phyloP scores from a whole-genome alignment of 495 filamentous ascomycete genomes.

The Thermochaetoides thermophila region DNA sequence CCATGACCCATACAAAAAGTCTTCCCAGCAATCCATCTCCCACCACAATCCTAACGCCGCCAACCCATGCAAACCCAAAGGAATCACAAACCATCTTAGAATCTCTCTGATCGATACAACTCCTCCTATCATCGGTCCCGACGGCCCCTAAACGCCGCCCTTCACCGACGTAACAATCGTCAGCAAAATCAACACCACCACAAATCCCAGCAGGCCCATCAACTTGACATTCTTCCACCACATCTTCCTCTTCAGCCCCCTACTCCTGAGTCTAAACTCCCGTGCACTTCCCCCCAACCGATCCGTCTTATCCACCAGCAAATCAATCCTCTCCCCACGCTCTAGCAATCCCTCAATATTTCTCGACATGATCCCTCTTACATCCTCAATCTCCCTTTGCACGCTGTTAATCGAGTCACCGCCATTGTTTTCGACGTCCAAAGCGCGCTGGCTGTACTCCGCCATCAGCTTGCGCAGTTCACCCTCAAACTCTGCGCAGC shows the following conservation, averaged over 20 bases:
- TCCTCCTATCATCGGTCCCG: too few species aligned
- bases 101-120: too few species aligned
- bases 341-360: constrained; percentile 96
- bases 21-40: neutral
- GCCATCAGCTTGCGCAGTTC: constrained; percentile 66
- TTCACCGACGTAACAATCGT: constrained; percentile 30
- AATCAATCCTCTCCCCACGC: constrained; percentile 84
- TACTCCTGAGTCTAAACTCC: constrained; percentile 76
- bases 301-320: constrained; percentile 96
- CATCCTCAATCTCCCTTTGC: constrained; percentile 80
- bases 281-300: constrained; percentile 68
- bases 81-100: too few species aligned
- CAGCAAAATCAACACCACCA: constrained; percentile 64
- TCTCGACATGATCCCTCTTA: constrained; percentile 92
- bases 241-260: constrained; percentile 79
- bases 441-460: constrained; percentile 58
- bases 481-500: constrained; percentile 71
- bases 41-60: constrained; percentile 1
- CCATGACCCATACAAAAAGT: constrained; percentile 1
- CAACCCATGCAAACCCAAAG: neutral
- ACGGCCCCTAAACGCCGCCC: constrained; percentile 17
- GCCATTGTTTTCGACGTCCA: constrained; percentile 35
- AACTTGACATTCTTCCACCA: constrained; percentile 99
- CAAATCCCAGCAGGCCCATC: constrained; percentile 72
- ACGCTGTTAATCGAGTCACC: constrained; percentile 76